Conservation (phyloP, 2,329 filamentous ascomycete genomes). For the Hortaea sp. region DNA sequence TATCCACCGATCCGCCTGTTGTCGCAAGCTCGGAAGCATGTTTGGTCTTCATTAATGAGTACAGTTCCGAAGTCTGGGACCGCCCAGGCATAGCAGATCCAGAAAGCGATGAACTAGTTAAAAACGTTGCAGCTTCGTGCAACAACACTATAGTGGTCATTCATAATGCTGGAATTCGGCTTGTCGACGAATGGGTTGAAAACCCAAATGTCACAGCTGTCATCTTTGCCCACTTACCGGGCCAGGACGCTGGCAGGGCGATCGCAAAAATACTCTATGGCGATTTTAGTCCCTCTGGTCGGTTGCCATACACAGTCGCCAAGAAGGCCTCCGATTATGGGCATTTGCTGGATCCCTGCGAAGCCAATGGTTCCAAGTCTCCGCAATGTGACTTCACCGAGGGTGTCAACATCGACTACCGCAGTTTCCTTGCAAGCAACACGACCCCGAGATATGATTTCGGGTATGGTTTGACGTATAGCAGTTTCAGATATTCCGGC, state of each 20-base stretch:
- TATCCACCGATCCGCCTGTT: conserved; percentile 38
- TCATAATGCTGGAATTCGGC: conserved; percentile 52
- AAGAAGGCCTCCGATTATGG: conserved; percentile 48
- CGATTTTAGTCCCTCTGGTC: conserved; percentile 46
- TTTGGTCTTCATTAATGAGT: conserved; percentile 53
- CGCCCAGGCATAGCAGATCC: conserved; percentile 26
- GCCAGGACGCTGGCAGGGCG: conserved; percentile 51
- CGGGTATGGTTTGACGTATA: conserved; percentile 30
- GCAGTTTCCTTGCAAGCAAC: conserved; percentile 22
- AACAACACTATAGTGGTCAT: conserved; percentile 55
- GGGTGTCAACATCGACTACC: conserved; percentile 30
- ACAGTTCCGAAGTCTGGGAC: conserved; percentile 29
- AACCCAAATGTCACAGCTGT: conserved; percentile 55
- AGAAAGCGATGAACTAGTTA: conserved; percentile 46
- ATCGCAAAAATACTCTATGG: conserved; percentile 50
- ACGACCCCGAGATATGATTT: conserved; percentile 26
- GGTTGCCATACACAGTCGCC: conserved; percentile 53
- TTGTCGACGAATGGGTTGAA: conserved; percentile 53
- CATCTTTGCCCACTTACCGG: conserved; percentile 54
- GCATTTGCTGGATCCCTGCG: conserved; percentile 27
- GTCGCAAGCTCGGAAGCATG: conserved; percentile 30
- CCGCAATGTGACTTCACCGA: conserved; percentile 26
- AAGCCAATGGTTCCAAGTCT: conserved; percentile 10
- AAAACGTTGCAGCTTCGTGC: conserved; percentile 48
- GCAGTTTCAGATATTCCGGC: conserved; percentile 23